These are phyloP conservation scores for Colletotrichum spaethianum DNA, from an alignment of 2,329 filamentous ascomycete species.

Conservation along the genomic window DNA sequence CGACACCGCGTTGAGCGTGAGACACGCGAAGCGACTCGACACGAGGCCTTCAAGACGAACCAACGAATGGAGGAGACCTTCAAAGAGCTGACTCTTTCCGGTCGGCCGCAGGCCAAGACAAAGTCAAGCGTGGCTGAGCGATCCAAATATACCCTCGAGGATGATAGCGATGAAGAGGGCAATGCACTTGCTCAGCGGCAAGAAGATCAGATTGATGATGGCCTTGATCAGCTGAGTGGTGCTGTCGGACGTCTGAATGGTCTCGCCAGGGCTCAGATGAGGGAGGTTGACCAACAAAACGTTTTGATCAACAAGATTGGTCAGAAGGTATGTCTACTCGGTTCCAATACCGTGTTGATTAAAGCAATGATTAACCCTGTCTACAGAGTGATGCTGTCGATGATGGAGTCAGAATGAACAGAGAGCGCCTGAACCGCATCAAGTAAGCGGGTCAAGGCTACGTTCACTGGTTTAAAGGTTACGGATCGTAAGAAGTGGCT, in stretches of 20 bases:
- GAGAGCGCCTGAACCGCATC: conserved; percentile 78
- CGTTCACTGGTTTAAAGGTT: neutral
- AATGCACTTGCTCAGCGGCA: conserved; percentile 49
- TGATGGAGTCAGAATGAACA: conserved; percentile 85
- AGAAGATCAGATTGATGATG: conserved; percentile 70
- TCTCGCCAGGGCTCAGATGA: conserved; percentile 80
- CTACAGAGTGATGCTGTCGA: conserved; percentile 84
- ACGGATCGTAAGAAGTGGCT: neutral
- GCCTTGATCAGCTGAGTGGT: conserved; percentile 75
- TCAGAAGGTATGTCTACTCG: conserved; percentile 72
- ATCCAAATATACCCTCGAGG: conserved; percentile 82
- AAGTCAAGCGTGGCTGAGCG: conserved; percentile 19
- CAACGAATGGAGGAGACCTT: conserved; percentile 69
- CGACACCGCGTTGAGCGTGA: conserved; percentile 77
- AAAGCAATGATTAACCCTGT: conserved; percentile 47
- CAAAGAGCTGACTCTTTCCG: conserved; percentile 52
- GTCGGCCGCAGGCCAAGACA: conserved; percentile 34
- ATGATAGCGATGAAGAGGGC: conserved; percentile 76
- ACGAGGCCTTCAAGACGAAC: conserved; percentile 64
- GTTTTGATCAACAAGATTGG: conserved; percentile 81
- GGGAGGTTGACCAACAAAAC: conserved; percentile 84
- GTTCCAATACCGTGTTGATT: neutral
- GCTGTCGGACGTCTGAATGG: conserved; percentile 81
- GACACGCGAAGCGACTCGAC: conserved; percentile 73
- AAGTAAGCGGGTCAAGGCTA: conserved; percentile 46